phyloP scores from a whole-genome alignment of 139 green algal species.

The Chlamydomonas sphaeroides region DNA sequence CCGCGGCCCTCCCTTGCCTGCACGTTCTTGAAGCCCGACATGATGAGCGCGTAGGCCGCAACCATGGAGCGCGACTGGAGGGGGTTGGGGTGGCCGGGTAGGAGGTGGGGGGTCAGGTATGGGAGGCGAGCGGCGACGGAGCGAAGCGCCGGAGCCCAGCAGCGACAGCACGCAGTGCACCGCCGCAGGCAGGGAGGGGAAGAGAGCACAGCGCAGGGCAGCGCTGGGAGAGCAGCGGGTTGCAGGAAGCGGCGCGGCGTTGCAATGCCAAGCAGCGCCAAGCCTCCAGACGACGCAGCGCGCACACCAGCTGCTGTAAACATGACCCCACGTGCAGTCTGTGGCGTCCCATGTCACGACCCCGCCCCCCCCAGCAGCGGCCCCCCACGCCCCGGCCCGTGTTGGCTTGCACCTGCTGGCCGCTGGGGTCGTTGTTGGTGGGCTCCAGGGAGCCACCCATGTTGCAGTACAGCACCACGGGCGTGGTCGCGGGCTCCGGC shows the following conservation, averaged over 20 bases:
- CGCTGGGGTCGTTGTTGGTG: slow-evolving; percentile 56
- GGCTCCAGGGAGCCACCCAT: slow-evolving; percentile 69
- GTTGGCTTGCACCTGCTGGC: slow-evolving; percentile 51
- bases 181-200: background rate
- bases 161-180: too few relatives aligned
- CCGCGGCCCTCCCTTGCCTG: too few relatives aligned
- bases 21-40: slow-evolving; percentile 52
- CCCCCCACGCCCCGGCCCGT: too few relatives aligned
- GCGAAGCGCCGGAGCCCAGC: too few relatives aligned
- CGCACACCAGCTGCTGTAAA: too few relatives aligned
- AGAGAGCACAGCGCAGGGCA: too few relatives aligned
- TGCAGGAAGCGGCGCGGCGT: too few relatives aligned
- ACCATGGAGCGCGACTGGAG: slow-evolving; percentile 61
- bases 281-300: too few relatives aligned
- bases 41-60: slow-evolving; percentile 70
- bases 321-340: too few relatives aligned
- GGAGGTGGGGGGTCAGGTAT: background rate
- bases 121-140: background rate
- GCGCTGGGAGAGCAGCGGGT: too few relatives aligned
- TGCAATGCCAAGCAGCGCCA: background rate
- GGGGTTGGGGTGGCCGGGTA: background rate
- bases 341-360: too few relatives aligned
- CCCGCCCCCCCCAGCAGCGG: too few relatives aligned
- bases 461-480: slow-evolving; percentile 71
- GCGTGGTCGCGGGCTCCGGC: background rate